Conservation (phyloP, 78 protist genomes). For the Salpingoeca rosetta region DNA sequence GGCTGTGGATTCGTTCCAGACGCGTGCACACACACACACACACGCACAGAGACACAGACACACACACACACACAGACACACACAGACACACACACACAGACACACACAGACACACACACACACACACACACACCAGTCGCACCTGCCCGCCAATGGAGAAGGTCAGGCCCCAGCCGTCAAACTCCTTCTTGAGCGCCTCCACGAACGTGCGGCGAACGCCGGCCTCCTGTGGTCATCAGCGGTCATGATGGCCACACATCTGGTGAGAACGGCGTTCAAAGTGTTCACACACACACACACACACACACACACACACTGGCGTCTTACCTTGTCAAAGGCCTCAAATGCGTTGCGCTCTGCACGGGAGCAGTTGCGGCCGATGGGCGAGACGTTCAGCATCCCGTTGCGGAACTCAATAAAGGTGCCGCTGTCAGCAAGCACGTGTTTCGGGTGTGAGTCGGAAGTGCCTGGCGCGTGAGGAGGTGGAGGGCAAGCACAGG, state of each 20-base stretch:
- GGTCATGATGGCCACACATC: not conserved
- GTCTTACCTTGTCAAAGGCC: constrained; percentile 59
- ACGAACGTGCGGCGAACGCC: constrained; percentile 75
- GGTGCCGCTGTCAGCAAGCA: constrained; percentile 73
- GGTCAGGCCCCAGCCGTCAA: constrained; percentile 51
- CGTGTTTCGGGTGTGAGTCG: too few species aligned
- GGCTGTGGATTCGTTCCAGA: too few species aligned
- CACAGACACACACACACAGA: too few species aligned
- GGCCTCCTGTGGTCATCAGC: constrained; percentile 34
- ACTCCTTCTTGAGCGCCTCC: constrained; percentile 44
- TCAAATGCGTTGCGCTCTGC: constrained; percentile 88
- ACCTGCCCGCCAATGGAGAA: constrained; percentile 83
- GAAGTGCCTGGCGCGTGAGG: too few species aligned
- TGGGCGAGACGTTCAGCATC: constrained; percentile 96
- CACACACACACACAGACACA: too few species aligned
- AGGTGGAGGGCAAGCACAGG: too few species aligned
- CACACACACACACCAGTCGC: too few species aligned
- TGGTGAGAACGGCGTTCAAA: not conserved
- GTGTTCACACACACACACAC: too few species aligned
- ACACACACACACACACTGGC: not conserved
- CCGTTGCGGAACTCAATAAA: constrained; percentile 95
- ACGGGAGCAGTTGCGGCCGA: constrained; percentile 95
- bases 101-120: too few species aligned
- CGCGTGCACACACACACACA: too few species aligned
- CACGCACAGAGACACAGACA: too few species aligned